Conservation (phyloP, 1,139 yeast genomes). For the Diutina scorzettiae region DNA sequence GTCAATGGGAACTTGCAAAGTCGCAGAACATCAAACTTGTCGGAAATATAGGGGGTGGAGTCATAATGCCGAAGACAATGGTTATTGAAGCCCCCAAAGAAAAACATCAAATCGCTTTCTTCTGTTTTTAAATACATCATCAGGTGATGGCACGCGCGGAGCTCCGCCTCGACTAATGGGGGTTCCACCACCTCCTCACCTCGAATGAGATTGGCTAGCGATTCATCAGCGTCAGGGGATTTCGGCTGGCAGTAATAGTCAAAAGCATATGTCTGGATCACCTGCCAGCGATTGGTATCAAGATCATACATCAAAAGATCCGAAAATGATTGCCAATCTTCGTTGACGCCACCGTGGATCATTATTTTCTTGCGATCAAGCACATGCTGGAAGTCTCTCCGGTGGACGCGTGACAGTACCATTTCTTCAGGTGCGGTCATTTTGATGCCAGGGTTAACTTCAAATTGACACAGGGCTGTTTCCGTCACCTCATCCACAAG, state of each 20-base stretch:
- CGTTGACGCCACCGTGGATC: slow-evolving; percentile 33
- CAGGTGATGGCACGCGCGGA: slow-evolving; percentile 32
- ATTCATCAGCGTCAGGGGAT: slow-evolving; percentile 22
- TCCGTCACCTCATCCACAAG: slow-evolving; percentile 16
- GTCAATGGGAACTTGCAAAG: slow-evolving; percentile 21
- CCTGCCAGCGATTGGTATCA: slow-evolving; percentile 24
- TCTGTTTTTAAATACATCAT: slow-evolving; percentile 25
- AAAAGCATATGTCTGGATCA: slow-evolving; percentile 22
- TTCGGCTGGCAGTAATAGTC: slow-evolving; percentile 22
- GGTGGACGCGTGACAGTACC: neutral
- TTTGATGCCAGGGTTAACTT: slow-evolving; percentile 14
- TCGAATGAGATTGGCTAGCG: slow-evolving; percentile 12
- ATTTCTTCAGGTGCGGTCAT: slow-evolving; percentile 10
- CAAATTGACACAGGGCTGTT: slow-evolving; percentile 6
- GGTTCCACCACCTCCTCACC: slow-evolving; percentile 20
- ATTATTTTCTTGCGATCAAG: slow-evolving; percentile 22
- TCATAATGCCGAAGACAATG: slow-evolving; percentile 26
- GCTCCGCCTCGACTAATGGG: slow-evolving; percentile 27
- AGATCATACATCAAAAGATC: slow-evolving; percentile 26
- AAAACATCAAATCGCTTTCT: slow-evolving; percentile 26
- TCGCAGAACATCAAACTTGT: slow-evolving; percentile 27
- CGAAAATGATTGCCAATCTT: slow-evolving; percentile 18
- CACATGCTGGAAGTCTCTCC: neutral
- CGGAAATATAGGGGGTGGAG: slow-evolving; percentile 17
- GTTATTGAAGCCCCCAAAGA: slow-evolving; percentile 30